These are phyloP conservation scores for Dactylellina sp. DNA, from an alignment of 2,329 filamentous ascomycete species.

Conservation along the genomic window DNA sequence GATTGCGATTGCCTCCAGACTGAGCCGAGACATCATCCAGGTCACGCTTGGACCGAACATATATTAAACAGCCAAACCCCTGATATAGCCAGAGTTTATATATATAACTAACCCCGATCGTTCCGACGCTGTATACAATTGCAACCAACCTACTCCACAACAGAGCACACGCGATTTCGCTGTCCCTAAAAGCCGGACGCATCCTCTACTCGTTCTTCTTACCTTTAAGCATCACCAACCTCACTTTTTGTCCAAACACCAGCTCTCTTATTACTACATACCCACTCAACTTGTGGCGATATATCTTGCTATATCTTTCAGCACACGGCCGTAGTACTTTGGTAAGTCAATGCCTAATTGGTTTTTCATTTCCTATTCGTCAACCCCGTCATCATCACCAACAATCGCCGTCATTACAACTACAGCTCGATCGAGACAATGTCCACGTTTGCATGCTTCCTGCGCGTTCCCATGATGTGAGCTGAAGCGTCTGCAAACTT, in stretches of 20 bases:
- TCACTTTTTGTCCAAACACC: too few relatives aligned
- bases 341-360: not conserved
- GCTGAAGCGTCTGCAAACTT: conserved; percentile 25
- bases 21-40: not conserved
- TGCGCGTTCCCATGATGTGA: conserved; percentile 26
- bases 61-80: conserved; percentile 20
- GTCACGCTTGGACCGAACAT: conserved; percentile 3
- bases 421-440: conserved; percentile 11
- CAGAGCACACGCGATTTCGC: conserved; percentile 20
- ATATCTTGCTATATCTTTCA: not conserved
- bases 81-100: conserved; percentile 28
- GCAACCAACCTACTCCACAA: conserved; percentile 30
- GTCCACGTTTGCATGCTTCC: conserved; percentile 42
- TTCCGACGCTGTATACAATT: conserved; percentile 20
- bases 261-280: too few relatives aligned
- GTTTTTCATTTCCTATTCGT: not conserved
- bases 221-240: conserved; percentile 1
- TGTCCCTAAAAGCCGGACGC: conserved; percentile 16
- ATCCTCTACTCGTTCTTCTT: conserved; percentile 6
- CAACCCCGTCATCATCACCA: not conserved
- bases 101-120: conserved; percentile 35
- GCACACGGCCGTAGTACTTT: not conserved
- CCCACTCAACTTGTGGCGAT: not conserved
- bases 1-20: too few relatives aligned
- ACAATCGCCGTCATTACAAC: not conserved